These are phyloP conservation scores for Solanum neorickii DNA, from an alignment of 257 asterid species.

Conservation along the genomic window DNA sequence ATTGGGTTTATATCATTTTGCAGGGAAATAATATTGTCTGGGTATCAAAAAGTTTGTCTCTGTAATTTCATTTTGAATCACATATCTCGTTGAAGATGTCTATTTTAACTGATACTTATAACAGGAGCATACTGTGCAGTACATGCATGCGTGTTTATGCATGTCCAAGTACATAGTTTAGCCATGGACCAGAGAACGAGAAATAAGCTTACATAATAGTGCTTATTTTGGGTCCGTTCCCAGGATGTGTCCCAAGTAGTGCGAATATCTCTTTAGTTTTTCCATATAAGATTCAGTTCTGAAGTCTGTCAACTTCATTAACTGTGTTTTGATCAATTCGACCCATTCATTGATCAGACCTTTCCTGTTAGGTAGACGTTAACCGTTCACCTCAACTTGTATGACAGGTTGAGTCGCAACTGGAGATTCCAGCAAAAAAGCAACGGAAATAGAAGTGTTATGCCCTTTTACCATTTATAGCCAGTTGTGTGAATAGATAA, in stretches of 20 bases:
- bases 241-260: not conserved
- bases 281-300: not conserved
- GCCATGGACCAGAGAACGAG: not conserved
- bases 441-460: slow-evolving; percentile 32
- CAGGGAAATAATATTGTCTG: not conserved
- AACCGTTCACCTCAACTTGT: not conserved
- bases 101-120: not conserved
- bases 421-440: slow-evolving; percentile 35
- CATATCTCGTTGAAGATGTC: not conserved
- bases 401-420: slow-evolving; percentile 48
- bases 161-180: not conserved
- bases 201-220: not conserved
- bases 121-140: not conserved
- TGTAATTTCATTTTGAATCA: not conserved
- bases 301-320: not conserved
- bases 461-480: not conserved
- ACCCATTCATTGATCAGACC: not conserved
- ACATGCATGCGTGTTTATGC: not conserved
- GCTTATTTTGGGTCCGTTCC: not conserved
- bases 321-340: not conserved
- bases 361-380: not conserved
- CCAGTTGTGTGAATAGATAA: slow-evolving; percentile 9
- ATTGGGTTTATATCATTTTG: not conserved
- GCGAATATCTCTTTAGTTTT: not conserved
- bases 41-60: not conserved